These are phyloP conservation scores for Reutealis trisperma DNA, from an alignment of 345 rosid species.

Conservation along the genomic window DNA sequence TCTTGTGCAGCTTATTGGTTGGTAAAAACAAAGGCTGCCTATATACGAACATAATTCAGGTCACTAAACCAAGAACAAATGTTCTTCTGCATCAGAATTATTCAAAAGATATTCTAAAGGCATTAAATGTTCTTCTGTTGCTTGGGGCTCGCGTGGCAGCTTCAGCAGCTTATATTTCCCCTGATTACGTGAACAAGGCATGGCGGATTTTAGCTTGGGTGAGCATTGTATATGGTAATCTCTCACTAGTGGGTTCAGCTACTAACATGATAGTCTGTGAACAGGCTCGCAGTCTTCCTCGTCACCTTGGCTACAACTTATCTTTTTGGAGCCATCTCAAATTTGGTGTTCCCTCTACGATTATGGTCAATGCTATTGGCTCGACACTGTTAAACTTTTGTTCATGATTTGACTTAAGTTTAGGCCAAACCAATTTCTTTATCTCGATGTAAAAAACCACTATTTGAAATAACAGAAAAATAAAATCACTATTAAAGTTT, in stretches of 20 bases:
- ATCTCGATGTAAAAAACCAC: too few species aligned
- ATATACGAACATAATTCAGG: too few species aligned
- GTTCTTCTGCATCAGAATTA: too few species aligned
- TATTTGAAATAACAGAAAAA: too few species aligned
- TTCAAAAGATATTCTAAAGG: too few species aligned
- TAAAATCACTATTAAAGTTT: too few species aligned
- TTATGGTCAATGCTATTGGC: conserved; percentile 60
- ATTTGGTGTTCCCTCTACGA: conserved; percentile 76
- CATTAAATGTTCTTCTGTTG: too few species aligned
- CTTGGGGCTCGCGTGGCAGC: conserved; percentile 70
- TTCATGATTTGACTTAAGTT: too few species aligned
- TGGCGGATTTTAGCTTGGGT: conserved; percentile 89
- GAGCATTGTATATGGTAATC: conserved; percentile 80
- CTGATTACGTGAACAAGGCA: conserved; percentile 61
- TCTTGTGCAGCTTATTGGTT: too few species aligned
- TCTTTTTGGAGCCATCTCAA: conserved; percentile 71
- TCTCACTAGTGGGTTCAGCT: conserved; percentile 77
- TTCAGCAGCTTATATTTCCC: conserved; percentile 55
- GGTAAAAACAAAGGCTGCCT: too few species aligned
- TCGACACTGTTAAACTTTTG: conserved; percentile 31
- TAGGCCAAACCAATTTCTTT: too few species aligned
- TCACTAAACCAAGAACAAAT: too few species aligned
- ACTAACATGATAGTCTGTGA: conserved; percentile 89
- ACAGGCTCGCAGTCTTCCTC: conserved; percentile 59
- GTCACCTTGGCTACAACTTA: conserved; percentile 45